These are phyloP conservation scores for Trichothecium sympodiale DNA, from an alignment of 2,329 filamentous ascomycete genomes.

Conservation along the genomic window DNA sequence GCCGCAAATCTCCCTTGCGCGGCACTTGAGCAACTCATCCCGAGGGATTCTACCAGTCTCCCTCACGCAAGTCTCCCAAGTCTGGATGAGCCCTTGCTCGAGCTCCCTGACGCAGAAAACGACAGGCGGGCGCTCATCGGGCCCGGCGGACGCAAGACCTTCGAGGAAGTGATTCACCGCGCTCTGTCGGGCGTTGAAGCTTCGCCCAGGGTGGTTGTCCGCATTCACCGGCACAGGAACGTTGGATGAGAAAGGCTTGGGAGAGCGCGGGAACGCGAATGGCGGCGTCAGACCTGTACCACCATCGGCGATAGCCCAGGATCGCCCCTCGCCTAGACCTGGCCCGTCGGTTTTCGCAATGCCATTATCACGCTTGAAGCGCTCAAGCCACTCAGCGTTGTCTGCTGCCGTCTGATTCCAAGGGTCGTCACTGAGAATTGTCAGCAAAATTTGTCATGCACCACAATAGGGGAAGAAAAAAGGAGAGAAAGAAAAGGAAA, in stretches of 20 bases:
- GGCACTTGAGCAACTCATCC: conserved; percentile 33
- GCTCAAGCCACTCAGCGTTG: conserved; percentile 51
- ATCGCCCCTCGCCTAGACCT: conserved; percentile 28
- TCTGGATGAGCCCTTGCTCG: conserved; percentile 36
- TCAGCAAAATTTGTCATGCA: conserved; percentile 11
- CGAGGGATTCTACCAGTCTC: conserved; percentile 29
- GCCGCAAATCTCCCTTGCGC: conserved; percentile 32
- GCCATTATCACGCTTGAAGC: conserved; percentile 49
- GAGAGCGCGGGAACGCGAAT: conserved; percentile 33
- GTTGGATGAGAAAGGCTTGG: conserved; percentile 22
- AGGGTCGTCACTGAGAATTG: conserved; percentile 39
- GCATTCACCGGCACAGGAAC: conserved; percentile 5
- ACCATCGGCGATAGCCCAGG: conserved; percentile 38
- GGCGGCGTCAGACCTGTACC: conserved; percentile 46
- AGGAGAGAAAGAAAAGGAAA: not conserved
- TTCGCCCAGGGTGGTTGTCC: conserved; percentile 15
- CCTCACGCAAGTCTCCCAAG: conserved; percentile 15
- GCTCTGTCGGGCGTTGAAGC: conserved; percentile 4
- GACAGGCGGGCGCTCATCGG: conserved; percentile 31
- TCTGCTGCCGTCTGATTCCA: conserved; percentile 56
- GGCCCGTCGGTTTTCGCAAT: conserved; percentile 39
- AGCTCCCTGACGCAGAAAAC: conserved; percentile 50
- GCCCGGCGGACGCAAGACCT: conserved; percentile 24
- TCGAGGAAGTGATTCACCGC: conserved; percentile 38
- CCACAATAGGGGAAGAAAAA: too few species aligned